Evolutionary conservation across 2,329 filamentous ascomycete species (phyloP), one percentile per base, ranked within the genome.

Genomic region (Capronia epimyces): DNA sequence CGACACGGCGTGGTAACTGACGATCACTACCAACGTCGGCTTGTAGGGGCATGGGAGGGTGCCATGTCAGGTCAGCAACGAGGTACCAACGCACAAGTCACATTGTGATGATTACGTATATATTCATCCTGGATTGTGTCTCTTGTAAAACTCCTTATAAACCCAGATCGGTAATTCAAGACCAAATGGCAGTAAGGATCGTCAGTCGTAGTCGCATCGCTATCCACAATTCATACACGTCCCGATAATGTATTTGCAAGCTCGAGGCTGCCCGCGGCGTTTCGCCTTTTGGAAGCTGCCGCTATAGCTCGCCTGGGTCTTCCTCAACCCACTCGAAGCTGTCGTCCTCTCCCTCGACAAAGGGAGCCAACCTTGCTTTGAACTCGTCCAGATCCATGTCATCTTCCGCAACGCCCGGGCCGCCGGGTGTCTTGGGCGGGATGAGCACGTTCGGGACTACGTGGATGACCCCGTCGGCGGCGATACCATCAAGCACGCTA

Each of bases 391-490:
- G 71, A 62, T 79, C 76, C 16, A 66, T 65, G 32, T 71, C 67
- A 22, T 66, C 58, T 37, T 67, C 64, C 44, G 62, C 64, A 0
- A 64, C 65, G 42, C 67, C 68, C 2, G 51, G 32, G 12, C 63
- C 64, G 53, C 69, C 68, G 12, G 73, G 64, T 55, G 75, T 75
- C 68, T 79, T 82, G 1, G 89, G 87, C 36, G 90, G 90, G 57
- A 96, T 81, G 50, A 94, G 70, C 0, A 95, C 81, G 50, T 76
- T 76, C 42, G 78, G 75, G 0, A 93, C 74, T 13, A 91, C 82
- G 50, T 95, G 90, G 31, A 95, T 79, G 12, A 91, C 89, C 25
- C 90, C 90, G 64, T 95, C 87, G 63, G 77, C 79, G 0, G 84
- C 86, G 49, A 93, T 67, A 0, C 76, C 83, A 64, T 95, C 89